Conservation (phyloP, 2,329 filamentous ascomycete genomes). For the Trichoderma atrobrunneum region DNA sequence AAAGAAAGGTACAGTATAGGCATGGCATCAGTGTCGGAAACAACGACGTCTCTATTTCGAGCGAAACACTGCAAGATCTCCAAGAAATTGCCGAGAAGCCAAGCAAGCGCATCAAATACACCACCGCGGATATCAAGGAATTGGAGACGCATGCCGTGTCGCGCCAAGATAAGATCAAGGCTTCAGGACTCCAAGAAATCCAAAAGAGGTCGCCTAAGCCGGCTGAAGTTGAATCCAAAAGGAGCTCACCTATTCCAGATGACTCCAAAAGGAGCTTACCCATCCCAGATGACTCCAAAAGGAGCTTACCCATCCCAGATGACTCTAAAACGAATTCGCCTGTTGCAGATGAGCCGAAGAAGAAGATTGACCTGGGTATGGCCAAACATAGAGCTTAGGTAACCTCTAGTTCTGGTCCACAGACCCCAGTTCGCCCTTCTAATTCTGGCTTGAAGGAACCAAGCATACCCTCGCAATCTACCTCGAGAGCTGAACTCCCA, state of each 20-base stretch:
- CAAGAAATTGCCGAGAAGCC: neutral
- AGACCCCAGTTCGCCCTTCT: neutral
- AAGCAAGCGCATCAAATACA: constrained; percentile 21
- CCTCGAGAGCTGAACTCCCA: neutral
- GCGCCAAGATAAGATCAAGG: constrained; percentile 4
- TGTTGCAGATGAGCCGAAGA: neutral
- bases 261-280: neutral
- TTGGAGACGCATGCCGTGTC: constrained; percentile 9
- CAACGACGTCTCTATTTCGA: neutral
- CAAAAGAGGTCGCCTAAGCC: neutral
- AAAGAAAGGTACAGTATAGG: constrained; percentile 22
- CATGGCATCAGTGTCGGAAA: neutral
- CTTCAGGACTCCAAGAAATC: constrained; percentile 3
- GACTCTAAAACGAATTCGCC: neutral
- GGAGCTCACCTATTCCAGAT: neutral
- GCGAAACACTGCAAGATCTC: constrained; percentile 12
- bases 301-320: neutral
- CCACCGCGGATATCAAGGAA: constrained; percentile 15
- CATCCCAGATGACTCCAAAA: neutral
- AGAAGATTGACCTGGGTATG: neutral
- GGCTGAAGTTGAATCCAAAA: neutral
- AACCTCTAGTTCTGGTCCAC: neutral
- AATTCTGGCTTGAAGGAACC: neutral
- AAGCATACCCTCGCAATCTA: neutral
- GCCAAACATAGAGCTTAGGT: constrained; percentile 3